Evolutionary conservation across 2,329 filamentous ascomycete genomes (phyloP).

Genomic region (Ceratocystis smalleyi): DNA sequence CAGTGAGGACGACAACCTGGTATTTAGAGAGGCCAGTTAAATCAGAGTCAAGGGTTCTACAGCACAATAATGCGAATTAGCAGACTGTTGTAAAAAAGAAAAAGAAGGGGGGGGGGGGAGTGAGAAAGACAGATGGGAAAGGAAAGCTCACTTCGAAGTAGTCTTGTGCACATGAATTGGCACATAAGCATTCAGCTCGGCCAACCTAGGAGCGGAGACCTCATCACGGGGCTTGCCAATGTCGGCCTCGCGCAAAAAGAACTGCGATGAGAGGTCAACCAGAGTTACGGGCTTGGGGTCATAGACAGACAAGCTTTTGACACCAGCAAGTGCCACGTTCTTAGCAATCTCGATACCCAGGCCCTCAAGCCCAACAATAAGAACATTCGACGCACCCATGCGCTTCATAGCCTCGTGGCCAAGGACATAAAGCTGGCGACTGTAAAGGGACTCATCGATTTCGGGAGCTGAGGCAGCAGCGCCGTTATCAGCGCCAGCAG

Average conservation of each 20-base stretch:
- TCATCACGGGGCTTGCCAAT: conserved; percentile 82
- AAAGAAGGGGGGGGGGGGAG: background rate
- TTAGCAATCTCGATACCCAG: conserved; percentile 97
- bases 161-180: conserved; percentile 63
- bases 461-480: conserved; percentile 39
- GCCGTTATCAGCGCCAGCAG: conserved; percentile 22
- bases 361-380: conserved; percentile 81
- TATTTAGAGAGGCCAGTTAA: conserved; percentile 74
- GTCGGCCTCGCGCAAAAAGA: conserved; percentile 80
- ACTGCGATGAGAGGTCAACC: conserved; percentile 86
- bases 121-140: conserved; percentile 13
- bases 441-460: conserved; percentile 61
- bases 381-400: conserved; percentile 90
- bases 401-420: conserved; percentile 89
- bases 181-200: conserved; percentile 92
- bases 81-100: background rate
- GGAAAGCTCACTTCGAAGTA: conserved; percentile 30
- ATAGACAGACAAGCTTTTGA: conserved; percentile 90
- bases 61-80: background rate
- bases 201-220: conserved; percentile 74
- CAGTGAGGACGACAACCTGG: conserved; percentile 83
- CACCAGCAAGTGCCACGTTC: conserved; percentile 92
- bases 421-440: conserved; percentile 55
- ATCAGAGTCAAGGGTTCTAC: conserved; percentile 52
- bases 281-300: conserved; percentile 75